Evolutionary conservation across 345 rosid species (phyloP), one percentile per base, ranked within the genome.

Genomic region (Linum tenue): DNA sequence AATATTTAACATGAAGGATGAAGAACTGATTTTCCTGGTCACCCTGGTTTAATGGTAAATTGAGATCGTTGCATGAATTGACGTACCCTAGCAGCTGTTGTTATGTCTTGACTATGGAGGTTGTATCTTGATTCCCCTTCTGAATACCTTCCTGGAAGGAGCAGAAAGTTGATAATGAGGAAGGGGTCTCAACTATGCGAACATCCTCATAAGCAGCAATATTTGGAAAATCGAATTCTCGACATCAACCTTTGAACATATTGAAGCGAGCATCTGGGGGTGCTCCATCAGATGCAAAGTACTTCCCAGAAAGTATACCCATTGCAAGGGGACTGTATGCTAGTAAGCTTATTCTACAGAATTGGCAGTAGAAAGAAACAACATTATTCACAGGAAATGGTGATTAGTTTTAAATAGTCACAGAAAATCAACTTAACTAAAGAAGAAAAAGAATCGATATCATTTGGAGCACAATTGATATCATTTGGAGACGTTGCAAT

Each of bases 281-380:
- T 60, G 74, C 82, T 15, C 82, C 75, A 51, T 79, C 83, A 39
- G 77, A 64, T 35, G 70, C 66, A 71, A 79, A 78, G 71, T 85
- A 85, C 69, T 85, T 86, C 62, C 84, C 88, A 68, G 91, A 81
- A 60, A 83, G 85, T 69, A 83, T 80, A 56, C 87, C 88, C 88
- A 86, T 86, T 16, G 82, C 91, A 58, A 86, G 67, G 55, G 86
- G 91, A 51, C 86, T 86, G 71, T 83, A 86, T n/a, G 82, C 88
- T 79, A 83, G 69, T 64, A 86, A 78, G 42, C 78, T 67, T 66
- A 81, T 72, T 73, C 85, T 80, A 55, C 16, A 69, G 40, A 68
- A 17, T 11, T 56, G 5, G 5, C 44, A 22, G 31, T 22, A 22
- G 31, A 22, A 22, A 22, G 31, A 22, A 22, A 22, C 31, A 22